Evolutionary conservation across 73 alveolate species (phyloP), one percentile per base, ranked within the genome.

Genomic region (Uronychia setigera): DNA sequence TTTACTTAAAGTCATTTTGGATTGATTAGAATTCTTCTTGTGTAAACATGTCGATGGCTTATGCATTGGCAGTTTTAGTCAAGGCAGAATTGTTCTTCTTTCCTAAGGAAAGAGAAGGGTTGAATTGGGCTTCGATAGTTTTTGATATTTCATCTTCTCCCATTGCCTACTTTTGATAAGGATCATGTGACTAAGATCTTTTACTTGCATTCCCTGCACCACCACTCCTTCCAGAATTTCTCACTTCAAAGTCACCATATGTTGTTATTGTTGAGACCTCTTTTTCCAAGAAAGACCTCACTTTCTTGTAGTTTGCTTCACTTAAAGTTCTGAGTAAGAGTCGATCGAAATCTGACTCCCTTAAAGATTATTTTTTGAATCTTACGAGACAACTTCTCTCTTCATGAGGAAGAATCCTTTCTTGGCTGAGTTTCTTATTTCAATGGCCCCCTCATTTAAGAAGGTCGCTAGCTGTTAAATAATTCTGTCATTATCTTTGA

Each of bases 401-500:
- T 67, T 26, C 60, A 86, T 46, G 19, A 34, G 59, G 1, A 59
- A 28, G 85, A 86, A 86, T 1, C 87, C 76, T 1, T 59, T 76
- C 84, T 86, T 86, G 1, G 92, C 87, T 0, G 74, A 32, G 1
- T n/a, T 19, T 59, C 92, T 86, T 14, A 86, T 84, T 79, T 86
- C 92, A 19, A 67, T 83, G 33, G 85, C 59, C 14, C 85, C 92
- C 26, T 86, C 92, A 25, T 60, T 32, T 0, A 86, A 46, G 79
- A 35, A 79, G 1, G 25, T 59, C 25, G 92, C 87, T 26, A 86
- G 29, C 19, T 31, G 57, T 33, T 32, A 19, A 30, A 86, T 11
- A 30, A 86, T 30, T 46, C 74, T 86, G 58, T 86, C 92, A 58
- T 32, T 86, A 0, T 86, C 92, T 33, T 86, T 86, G 60, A 86